These are phyloP conservation scores for Yamadazyma laniorum DNA, from an alignment of 805 yeast species.

Conservation along the genomic window DNA sequence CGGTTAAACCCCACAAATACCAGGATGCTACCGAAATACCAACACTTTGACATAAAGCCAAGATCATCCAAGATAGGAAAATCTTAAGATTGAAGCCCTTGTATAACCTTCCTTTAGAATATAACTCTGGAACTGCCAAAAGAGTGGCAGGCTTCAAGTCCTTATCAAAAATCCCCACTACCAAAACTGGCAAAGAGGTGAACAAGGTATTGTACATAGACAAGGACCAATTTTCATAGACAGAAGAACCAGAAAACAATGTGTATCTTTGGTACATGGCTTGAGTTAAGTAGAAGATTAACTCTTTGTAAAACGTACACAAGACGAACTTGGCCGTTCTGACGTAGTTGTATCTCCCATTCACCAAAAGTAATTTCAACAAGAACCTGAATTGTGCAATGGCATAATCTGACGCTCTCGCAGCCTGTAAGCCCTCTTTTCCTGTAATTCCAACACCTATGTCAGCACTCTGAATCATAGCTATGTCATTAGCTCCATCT, in stretches of 20 bases:
- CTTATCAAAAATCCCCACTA: slow-evolving; percentile 93
- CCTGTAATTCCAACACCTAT: slow-evolving; percentile 98
- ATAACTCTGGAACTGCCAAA: slow-evolving; percentile 88
- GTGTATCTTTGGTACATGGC: slow-evolving; percentile 82
- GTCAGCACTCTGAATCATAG: slow-evolving; percentile 98
- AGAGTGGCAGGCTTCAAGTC: slow-evolving; percentile 87
- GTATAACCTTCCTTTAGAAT: slow-evolving; percentile 70
- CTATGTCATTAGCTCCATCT: slow-evolving; percentile 98
- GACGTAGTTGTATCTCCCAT: slow-evolving; percentile 93
- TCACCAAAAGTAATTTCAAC: slow-evolving; percentile 80
- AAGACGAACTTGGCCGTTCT: slow-evolving; percentile 89
- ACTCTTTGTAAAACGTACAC: slow-evolving; percentile 92
- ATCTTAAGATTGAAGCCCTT: slow-evolving; percentile 69
- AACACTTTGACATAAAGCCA: slow-evolving; percentile 73
- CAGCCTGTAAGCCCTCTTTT: slow-evolving; percentile 95
- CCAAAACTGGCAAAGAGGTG: slow-evolving; percentile 87
- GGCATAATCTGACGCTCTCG: slow-evolving; percentile 90
- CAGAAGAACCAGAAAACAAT: slow-evolving; percentile 86
- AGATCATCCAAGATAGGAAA: slow-evolving; percentile 73
- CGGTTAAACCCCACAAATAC: slow-evolving; percentile 67
- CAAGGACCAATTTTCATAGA: slow-evolving; percentile 94
- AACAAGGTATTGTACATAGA: slow-evolving; percentile 96
- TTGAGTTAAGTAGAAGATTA: slow-evolving; percentile 86
- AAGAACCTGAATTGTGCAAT: slow-evolving; percentile 91
- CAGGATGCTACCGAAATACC: slow-evolving; percentile 66